Conservation (phyloP, 495 filamentous ascomycete genomes). For the Chlorociboria aeruginascens region DNA sequence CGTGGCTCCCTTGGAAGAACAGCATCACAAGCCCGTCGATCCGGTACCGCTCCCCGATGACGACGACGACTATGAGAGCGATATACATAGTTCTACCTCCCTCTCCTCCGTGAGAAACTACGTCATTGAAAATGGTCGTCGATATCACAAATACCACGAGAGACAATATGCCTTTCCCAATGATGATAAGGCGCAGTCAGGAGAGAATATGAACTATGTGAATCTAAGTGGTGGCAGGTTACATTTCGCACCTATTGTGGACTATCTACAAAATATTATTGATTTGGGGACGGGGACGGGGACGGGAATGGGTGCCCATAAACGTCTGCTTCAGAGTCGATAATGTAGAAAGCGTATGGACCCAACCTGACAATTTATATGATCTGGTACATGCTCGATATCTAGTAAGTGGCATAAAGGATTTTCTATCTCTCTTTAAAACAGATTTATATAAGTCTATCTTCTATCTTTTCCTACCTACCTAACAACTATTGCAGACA, state of each 20-base stretch:
- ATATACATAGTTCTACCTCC: neutral
- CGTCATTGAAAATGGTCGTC: constrained; percentile 38
- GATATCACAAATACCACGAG: constrained; percentile 42
- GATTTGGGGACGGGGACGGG: constrained; percentile 20
- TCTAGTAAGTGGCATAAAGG: constrained; percentile 31
- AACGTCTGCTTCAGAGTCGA: constrained; percentile 22
- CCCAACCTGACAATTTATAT: constrained; percentile 22
- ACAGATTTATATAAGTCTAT: constrained; percentile 15
- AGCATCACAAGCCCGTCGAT: neutral
- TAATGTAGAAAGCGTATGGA: constrained; percentile 24
- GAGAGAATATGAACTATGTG: neutral
- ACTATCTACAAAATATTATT: constrained; percentile 8
- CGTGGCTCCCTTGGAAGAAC: no score
- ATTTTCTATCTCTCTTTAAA: constrained; percentile 27
- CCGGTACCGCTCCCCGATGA: neutral
- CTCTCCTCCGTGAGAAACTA: constrained; percentile 28
- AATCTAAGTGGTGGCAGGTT: neutral
- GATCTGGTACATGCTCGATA: constrained; percentile 36
- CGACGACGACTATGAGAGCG: neutral
- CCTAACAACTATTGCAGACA: neutral
- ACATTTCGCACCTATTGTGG: constrained; percentile 5
- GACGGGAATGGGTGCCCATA: constrained; percentile 12
- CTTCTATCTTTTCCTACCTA: neutral
- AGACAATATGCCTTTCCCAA: constrained; percentile 36
- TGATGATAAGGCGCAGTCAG: constrained; percentile 12